Evolutionary conservation across 371 early-diverging fungal genomes (phyloP), one percentile per base, ranked within the genome.

Genomic region (Mucor irregularis): DNA sequence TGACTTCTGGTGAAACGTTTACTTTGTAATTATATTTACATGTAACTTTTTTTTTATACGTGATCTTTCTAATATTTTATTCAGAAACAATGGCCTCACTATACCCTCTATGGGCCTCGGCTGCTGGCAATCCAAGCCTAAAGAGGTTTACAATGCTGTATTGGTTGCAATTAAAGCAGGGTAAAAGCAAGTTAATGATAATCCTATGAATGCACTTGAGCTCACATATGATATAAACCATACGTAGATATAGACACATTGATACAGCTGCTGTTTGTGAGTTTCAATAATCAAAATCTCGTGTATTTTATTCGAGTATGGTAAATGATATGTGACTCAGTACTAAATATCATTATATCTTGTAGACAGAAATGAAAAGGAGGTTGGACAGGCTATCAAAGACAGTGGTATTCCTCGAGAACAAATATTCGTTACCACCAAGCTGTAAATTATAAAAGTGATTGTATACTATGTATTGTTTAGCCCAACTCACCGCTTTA

Each of bases 311-410:
- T 16, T 52, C 35, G 13, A 42, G 42, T 24, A 42, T 42, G 24
- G 42, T 25, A 42, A 42, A 42, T 42, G 13, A 34, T 14, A 25
- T n/a, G n/a, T n/a, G n/a, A n/a, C n/a, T n/a, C n/a, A n/a, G n/a
- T n/a, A n/a, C n/a, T n/a, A n/a, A n/a, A n/a, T n/a, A n/a, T n/a
- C 19, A 33, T 19, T 22, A 24, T n/a, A 8, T 33, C 33, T 7
- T 21, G 49, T 58, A 75, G 65, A 90, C 62, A 64, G 68, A 26
- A 92, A 90, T 63, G 90, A 90, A 68, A 64, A 74, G 30, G 82
- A 60, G 43, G 60, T 60, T 40, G 78, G 28, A 70, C 88, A 56
- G 87, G 89, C 44, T 53, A 69, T 88, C 50, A 62, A 56, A 30
- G 61, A 73, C 16, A 49, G 72, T 49, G 61, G 61, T 26, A 21